These are phyloP conservation scores for Colletotrichum euphorbiae DNA, from an alignment of 2,329 filamentous ascomycete species.

Conservation along the genomic window DNA sequence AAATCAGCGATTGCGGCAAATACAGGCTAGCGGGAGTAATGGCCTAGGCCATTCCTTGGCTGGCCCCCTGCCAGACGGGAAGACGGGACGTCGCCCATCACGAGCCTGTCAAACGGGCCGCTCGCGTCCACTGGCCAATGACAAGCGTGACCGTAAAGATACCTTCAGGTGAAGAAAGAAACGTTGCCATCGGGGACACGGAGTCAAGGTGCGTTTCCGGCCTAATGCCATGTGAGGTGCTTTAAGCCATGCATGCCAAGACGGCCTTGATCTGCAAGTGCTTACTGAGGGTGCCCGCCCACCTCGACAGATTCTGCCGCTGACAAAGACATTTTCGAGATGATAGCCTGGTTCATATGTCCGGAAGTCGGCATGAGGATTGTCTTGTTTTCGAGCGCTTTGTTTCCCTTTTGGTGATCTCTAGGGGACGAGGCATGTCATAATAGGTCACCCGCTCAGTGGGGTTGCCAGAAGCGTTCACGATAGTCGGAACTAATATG, in stretches of 20 bases:
- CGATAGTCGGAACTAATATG: not conserved
- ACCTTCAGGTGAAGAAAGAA: constrained; percentile 2
- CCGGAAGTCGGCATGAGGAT: not conserved
- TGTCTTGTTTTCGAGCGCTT: not conserved
- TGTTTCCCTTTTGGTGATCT: not conserved
- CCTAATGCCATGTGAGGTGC: constrained; percentile 1
- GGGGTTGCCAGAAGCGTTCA: constrained; percentile 18
- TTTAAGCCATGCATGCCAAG: constrained; percentile 27
- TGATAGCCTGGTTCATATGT: not conserved
- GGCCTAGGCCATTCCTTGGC: not conserved
- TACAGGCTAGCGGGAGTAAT: not conserved
- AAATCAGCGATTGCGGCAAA: not conserved
- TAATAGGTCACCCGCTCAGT: not conserved
- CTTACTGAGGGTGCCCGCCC: not conserved
- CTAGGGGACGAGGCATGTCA: constrained; percentile 3
- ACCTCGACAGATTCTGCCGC: not conserved
- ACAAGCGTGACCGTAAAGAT: not conserved
- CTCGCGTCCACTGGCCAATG: constrained; percentile 7
- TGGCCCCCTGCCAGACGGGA: constrained; percentile 3
- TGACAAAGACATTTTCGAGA: constrained; percentile 2
- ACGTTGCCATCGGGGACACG: constrained; percentile 16
- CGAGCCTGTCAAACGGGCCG: constrained; percentile 28
- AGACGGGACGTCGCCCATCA: constrained; percentile 11
- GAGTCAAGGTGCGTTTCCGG: not conserved
- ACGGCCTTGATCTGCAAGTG: not conserved